Evolutionary conservation across 805 yeast species (phyloP), one percentile per base, ranked within the genome.

Genomic region (Candida pseudofarinosa): DNA sequence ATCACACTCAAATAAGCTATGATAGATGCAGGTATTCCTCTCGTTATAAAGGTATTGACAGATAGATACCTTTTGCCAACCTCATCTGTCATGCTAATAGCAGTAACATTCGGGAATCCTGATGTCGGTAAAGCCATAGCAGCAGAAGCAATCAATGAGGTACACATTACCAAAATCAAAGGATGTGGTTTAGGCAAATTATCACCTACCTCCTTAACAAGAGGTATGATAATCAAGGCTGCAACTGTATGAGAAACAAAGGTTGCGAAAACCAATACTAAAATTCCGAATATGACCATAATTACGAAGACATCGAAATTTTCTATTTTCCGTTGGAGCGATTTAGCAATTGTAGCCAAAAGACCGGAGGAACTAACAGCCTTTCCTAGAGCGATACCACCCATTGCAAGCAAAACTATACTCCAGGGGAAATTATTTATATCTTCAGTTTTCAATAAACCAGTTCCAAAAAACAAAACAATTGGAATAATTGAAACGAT

Each of bases 341-440:
- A 65, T 8, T 53, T 55, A 12, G 79, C 79, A 45, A 74, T 70
- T 8, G 77, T 71, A 23, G 59, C 58, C 41, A 75, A 60, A 42
- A 75, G 61, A 3, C 80, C 79, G 2, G 78, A 73, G 0, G 77
- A 72, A 0, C 73, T 60, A 13, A 75, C 74, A 19, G 77, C 79
- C 42, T 67, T 71, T 42, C 80, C 80, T 41, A 75, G 63, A 3
- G 79, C 79, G 45, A 72, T 65, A 53, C 80, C 80, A 42, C 80
- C 80, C 79, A 74, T 75, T 1, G 79, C 79, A 50, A 75, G 66
- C 39, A 74, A 63, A 14, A 75, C 77, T 49, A 75, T 75, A n/a
- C 71, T 62, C 80, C 80, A 75, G 10, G 80, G 80, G 55, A 68
- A 74, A 46, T 69, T 71, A 58, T 74, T 74, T 45, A 75, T 66